Evolutionary conservation across 2,329 filamentous ascomycete genomes (phyloP), one percentile per base, ranked within the genome.

Genomic region (Coniella lustricola): DNA sequence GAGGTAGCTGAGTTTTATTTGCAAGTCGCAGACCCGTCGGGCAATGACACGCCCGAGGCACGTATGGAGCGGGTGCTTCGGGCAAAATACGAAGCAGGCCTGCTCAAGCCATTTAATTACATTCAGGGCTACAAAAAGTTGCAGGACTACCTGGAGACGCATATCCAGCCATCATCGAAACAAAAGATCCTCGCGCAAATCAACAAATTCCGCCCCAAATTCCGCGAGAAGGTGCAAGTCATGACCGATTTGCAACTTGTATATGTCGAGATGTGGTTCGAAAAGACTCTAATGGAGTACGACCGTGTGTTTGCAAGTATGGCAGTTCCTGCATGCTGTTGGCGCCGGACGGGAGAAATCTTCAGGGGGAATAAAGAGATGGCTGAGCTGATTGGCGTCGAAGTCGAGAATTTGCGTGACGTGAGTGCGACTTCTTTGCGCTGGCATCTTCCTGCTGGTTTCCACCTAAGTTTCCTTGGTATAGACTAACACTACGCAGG

Each of bases 241-340:
- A 73, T 97, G 62, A 96, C 88, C 2, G 93, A 98, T 66, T 87
- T 96, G 64, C 89, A 98, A 66, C 79, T 98, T 21, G 84, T 97
- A 22, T 82, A 90, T 51, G 91, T 97, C 10, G 93, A 98, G 68
- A 96, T 97, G 89, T 97, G 93, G 91, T 97, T 98, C 62, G 93
- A 98, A 67, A 82, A 86, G 60, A 93, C 87, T 55, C 70, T 98
- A 57, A 93, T 97, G 86, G 93, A 97, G 63, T 97, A 97, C 60
- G 93, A 98, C 62, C 88, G 93, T 29, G 90, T 98, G 1, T 98
- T 98, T 70, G 93, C 93, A 2, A 95, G 90, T 64, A 98, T 98
- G 93, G 93, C 93, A 2, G 91, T 98, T 54, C 93, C 93, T 0
- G 93, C 93, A 13, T 98, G 93, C 67, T 95, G 91, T 64, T 98